phyloP scores from a whole-genome alignment of 1,139 yeast genomes.

The Saccharomyces hybrid region DNA sequence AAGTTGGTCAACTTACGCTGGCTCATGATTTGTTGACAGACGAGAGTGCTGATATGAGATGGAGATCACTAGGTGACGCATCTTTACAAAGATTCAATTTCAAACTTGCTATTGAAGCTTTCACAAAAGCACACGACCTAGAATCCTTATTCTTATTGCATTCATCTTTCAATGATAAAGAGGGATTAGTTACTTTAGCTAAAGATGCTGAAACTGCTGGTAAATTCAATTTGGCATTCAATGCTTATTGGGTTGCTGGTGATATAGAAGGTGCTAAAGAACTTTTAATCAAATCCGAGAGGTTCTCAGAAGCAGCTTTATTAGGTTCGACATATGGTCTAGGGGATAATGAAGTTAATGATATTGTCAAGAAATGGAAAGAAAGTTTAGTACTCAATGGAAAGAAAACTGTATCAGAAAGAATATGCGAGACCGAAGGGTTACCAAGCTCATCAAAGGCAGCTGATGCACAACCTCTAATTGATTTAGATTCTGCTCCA shows the following conservation, averaged over 20 bases:
- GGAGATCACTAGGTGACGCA: slow-evolving; percentile 89
- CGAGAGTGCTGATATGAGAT: slow-evolving; percentile 58
- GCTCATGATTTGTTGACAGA: slow-evolving; percentile 65
- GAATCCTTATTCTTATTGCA: slow-evolving; percentile 76
- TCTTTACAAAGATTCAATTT: slow-evolving; percentile 75
- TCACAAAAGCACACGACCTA: slow-evolving; percentile 70
- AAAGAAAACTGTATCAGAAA: slow-evolving; percentile 52
- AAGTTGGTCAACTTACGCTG: slow-evolving; percentile 56
- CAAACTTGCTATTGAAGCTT: slow-evolving; percentile 73
- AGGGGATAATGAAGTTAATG: slow-evolving; percentile 38
- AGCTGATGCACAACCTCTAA: slow-evolving; percentile 27
- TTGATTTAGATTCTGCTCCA: slow-evolving; percentile 30
- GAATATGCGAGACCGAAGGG: slow-evolving; percentile 41
- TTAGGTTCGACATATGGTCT: slow-evolving; percentile 70
- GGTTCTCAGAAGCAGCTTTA: slow-evolving; percentile 79
- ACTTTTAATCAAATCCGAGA: slow-evolving; percentile 59
- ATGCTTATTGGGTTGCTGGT: slow-evolving; percentile 82
- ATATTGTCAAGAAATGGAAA: slow-evolving; percentile 62
- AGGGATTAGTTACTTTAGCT: slow-evolving; percentile 56
- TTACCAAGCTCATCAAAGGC: slow-evolving; percentile 21
- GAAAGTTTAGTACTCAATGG: slow-evolving; percentile 43
- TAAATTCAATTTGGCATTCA: slow-evolving; percentile 84
- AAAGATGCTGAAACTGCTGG: slow-evolving; percentile 59
- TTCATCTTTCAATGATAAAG: slow-evolving; percentile 68
- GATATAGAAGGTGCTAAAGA: slow-evolving; percentile 58